Percentiles rank a stretch among this genome's conserved stretches.
Evolutionary conservation across 2,329 filamentous ascomycete species (phyloP).

Genomic region (Botrytis porri): DNA sequence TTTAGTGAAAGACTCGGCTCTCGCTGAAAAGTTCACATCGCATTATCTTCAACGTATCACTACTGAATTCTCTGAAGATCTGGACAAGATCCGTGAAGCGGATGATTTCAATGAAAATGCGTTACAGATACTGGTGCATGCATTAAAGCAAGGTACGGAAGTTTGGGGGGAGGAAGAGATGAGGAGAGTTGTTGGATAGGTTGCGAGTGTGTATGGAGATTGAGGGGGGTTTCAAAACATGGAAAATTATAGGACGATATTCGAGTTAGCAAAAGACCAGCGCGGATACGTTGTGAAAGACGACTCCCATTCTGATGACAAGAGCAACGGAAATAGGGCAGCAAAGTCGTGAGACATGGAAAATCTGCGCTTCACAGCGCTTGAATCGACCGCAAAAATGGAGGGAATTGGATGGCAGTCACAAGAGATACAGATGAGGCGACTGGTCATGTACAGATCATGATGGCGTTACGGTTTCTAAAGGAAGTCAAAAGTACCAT

Average conservation of each 20-base stretch:
- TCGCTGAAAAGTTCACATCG: slow-evolving; percentile 54
- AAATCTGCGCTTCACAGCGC: neutral
- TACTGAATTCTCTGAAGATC: slow-evolving; percentile 68
- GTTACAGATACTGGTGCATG: slow-evolving; percentile 63
- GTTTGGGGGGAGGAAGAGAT: slow-evolving; percentile 58
- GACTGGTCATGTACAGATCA: neutral
- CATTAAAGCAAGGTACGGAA: slow-evolving; percentile 63
- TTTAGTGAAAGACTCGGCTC: slow-evolving; percentile 28
- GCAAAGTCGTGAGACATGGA: neutral
- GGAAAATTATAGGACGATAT: neutral
- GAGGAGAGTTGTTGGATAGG: slow-evolving; percentile 34
- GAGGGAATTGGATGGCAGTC: neutral
- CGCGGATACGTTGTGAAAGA: neutral
- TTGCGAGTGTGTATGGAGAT: neutral
- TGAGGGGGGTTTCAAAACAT: slow-evolving; percentile 16
- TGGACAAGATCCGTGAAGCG: slow-evolving; percentile 65
- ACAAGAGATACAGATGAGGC: neutral
- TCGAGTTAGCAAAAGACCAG: neutral
- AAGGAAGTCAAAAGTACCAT: neutral
- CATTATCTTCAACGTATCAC: slow-evolving; percentile 66
- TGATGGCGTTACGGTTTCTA: slow-evolving; percentile 1
- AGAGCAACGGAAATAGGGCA: neutral
- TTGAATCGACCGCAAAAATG: neutral
- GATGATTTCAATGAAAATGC: slow-evolving; percentile 68
- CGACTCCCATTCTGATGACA: neutral